Base-by-base conservation (phyloP, 179 eudicot species). In the Camellia oleifera region DNA sequence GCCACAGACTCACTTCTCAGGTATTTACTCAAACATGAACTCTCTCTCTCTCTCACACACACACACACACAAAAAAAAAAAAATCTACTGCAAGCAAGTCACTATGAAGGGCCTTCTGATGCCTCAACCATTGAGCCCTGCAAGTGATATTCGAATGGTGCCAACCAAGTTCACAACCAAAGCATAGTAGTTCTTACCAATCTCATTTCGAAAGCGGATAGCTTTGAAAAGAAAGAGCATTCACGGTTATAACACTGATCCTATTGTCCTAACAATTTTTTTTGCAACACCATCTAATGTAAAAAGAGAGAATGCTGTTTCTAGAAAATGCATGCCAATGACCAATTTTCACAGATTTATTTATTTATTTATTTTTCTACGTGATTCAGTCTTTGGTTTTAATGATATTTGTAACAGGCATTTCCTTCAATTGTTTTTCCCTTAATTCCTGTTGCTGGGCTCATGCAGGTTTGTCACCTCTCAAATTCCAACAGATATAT, bases 401-500 rank as follows among this genome's bases (percentile, higher is more conserved):
- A 13, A 20, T 40, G 54, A 4, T 48, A 48, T 48, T n/a, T 48
- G 52, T 48, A 61, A 12, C 58, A 5, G 3, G 42, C 10, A 40
- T 45, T 72, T 48, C 23, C 52, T 48, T 48, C 52, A 4, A 48
- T 48, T 48, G 5, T 48, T 48, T 48, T 48, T 4, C 52, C 52
- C 52, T 4, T 48, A 48, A 48, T 48, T 48, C 52, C 52, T 48
- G 52, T 48, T 48, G 52, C 52, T 48, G 52, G 5, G 52, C 52
- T 48, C 7, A 7, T 58, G n/a, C n/a, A 72, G n/a, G 48, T 63
- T 32, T 7, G 63, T 48, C 40, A 63, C 46, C 54, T 76, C 72
- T 57, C 82, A 88, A 26, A 73, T 83, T 75, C 94, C 86, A 44
- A 85, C 92, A 66, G 93, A 92, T 83, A 72, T 90, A 78, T 72